Percentiles rank a stretch among this genome's conserved stretches.
These are phyloP conservation scores for Ambrosiella xylebori DNA, from an alignment of 2,329 filamentous ascomycete species.

Conservation along the genomic window DNA sequence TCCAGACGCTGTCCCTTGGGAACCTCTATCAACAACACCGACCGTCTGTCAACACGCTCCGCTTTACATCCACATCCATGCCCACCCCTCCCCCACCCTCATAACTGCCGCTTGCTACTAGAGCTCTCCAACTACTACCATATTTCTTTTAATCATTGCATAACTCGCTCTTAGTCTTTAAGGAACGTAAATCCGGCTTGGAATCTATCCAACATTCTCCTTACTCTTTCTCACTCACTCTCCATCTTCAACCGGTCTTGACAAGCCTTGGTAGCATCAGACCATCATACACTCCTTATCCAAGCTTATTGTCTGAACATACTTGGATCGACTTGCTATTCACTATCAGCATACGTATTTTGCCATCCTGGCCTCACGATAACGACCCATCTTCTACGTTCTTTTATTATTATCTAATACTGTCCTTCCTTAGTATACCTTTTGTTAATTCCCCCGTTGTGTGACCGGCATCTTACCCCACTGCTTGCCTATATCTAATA, in stretches of 20 bases:
- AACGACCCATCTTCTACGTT: neutral
- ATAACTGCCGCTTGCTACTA: neutral
- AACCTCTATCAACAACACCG: neutral
- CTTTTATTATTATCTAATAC: neutral
- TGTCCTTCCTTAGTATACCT: neutral
- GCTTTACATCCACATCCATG: neutral
- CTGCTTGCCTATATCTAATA: neutral
- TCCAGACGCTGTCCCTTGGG: constrained; percentile 7
- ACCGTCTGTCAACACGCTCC: neutral
- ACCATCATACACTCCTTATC: neutral
- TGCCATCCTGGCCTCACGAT: neutral
- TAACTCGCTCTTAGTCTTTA: constrained; percentile 10
- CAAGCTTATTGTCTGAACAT: neutral
- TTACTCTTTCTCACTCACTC: constrained; percentile 4
- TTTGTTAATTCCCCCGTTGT: neutral
- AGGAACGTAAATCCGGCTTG: constrained; percentile 13
- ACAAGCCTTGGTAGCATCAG: neutral
- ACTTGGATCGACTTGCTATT: neutral
- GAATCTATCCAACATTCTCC: constrained; percentile 12
- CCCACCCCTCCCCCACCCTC: neutral
- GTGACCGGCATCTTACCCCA: neutral
- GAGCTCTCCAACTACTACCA: neutral
- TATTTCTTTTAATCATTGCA: constrained; percentile 6
- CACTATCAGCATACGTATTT: neutral
- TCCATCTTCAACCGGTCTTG: neutral